A percentile compares a stretch with the other conserved stretches of the same genome.
phyloP scores from a whole-genome alignment of 805 yeast species.

The Pichia deserticola region DNA sequence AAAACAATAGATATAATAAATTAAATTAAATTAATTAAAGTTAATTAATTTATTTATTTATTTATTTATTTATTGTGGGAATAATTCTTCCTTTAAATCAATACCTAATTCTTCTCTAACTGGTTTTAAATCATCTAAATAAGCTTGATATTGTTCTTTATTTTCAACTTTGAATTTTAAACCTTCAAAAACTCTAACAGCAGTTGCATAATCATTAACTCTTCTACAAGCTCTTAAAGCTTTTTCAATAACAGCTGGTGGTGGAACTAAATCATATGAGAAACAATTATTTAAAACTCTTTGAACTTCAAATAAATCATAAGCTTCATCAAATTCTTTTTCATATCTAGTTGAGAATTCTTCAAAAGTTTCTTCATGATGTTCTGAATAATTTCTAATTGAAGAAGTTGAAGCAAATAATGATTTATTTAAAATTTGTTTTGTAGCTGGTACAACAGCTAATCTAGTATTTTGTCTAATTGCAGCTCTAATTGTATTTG shows the following conservation, averaged over 20 bases:
- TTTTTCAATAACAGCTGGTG: constrained; percentile 91
- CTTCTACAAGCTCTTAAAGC: constrained; percentile 98
- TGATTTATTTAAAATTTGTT: constrained; percentile 9
- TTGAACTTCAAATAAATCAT: constrained; percentile 79
- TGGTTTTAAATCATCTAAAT: constrained; percentile 88
- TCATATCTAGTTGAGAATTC: constrained; percentile 87
- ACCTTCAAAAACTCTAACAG: constrained; percentile 97
- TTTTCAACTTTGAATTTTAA: constrained; percentile 93
- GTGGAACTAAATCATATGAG: constrained; percentile 97
- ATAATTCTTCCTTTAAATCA: constrained; percentile 87
- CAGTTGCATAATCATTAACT: constrained; percentile 97
- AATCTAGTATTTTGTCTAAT: constrained; percentile 28
- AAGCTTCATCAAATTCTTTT: constrained; percentile 92
- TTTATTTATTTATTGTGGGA: constrained; percentile 23
- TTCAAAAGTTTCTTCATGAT: constrained; percentile 89
- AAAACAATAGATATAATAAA: too few relatives aligned
- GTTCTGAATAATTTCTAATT: constrained; percentile 66
- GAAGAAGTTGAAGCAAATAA: constrained; percentile 12
- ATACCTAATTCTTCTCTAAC: constrained; percentile 89
- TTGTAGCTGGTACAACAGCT: constrained; percentile 17
- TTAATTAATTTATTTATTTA: too few relatives aligned
- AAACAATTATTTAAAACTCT: constrained; percentile 97
- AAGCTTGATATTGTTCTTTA: constrained; percentile 89
- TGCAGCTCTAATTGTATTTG: constrained; percentile 28
- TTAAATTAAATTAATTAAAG: too few relatives aligned